Evolutionary conservation across 768 basidiomycete species (phyloP).

Genomic region (Agrocybe pediades): DNA sequence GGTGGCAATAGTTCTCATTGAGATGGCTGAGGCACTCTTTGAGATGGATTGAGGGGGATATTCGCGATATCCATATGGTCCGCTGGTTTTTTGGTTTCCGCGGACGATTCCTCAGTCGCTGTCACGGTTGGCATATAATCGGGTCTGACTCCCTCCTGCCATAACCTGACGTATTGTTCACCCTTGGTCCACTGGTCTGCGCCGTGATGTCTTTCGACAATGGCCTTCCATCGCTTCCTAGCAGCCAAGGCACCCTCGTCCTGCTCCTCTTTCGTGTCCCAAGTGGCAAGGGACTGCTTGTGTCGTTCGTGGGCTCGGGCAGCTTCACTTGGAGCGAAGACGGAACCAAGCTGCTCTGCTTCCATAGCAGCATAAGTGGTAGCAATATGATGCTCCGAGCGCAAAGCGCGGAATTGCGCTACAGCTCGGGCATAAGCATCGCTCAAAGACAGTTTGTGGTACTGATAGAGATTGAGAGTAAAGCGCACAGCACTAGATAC

Average conservation of each 20-base stretch:
- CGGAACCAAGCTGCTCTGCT: slow-evolving; percentile 73
- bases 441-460: slow-evolving; percentile 65
- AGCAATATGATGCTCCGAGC: slow-evolving; percentile 81
- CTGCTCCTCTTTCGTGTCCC: slow-evolving; percentile 54
- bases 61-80: background rate
- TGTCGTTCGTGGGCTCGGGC: slow-evolving; percentile 64
- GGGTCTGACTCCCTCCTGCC: slow-evolving; percentile 70
- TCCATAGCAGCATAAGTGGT: slow-evolving; percentile 78
- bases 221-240: slow-evolving; percentile 78
- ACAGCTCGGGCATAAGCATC: slow-evolving; percentile 81
- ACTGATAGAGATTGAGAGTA: slow-evolving; percentile 72
- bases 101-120: slow-evolving; percentile 28
- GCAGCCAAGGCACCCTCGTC: slow-evolving; percentile 64
- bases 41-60: background rate
- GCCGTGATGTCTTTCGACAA: slow-evolving; percentile 49
- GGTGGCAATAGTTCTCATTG: background rate
- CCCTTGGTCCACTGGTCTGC: slow-evolving; percentile 69
- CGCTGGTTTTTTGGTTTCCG: slow-evolving; percentile 1
- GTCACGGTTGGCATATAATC: slow-evolving; percentile 62
- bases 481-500: slow-evolving; percentile 71
- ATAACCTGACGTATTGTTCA: slow-evolving; percentile 68
- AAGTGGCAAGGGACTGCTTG: slow-evolving; percentile 59
- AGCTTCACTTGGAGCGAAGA: slow-evolving; percentile 61
- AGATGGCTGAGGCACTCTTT: background rate
- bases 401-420: slow-evolving; percentile 85